phyloP scores from a whole-genome alignment of 371 early-diverging fungal species.

The Rhizopus arrhizus region DNA sequence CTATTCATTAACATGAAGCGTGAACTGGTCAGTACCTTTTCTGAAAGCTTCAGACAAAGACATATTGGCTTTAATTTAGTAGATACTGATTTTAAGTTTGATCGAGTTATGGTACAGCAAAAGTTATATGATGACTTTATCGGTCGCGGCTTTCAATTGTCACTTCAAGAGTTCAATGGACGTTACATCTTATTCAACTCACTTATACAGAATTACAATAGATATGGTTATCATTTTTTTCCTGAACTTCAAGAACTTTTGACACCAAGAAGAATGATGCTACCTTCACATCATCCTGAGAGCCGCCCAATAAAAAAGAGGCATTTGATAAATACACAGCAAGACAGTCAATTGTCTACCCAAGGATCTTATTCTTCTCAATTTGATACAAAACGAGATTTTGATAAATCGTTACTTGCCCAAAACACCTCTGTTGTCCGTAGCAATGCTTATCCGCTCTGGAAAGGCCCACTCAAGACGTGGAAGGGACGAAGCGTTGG shows the following conservation, averaged over 20 bases:
- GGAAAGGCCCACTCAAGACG: constrained; percentile 26
- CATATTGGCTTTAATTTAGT: constrained; percentile 5
- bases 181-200: not conserved
- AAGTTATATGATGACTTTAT: not conserved
- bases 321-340: too few species aligned
- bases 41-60: not conserved
- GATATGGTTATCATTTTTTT: not conserved
- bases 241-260: not conserved
- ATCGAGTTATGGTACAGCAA: not conserved
- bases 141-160: not conserved
- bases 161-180: not conserved
- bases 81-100: not conserved
- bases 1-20: not conserved
- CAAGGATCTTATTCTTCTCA: too few species aligned
- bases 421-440: not conserved
- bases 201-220: not conserved
- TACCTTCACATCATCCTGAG: too few species aligned
- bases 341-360: too few species aligned
- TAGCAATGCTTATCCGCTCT: constrained; percentile 1
- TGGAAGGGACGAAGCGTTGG: not conserved
- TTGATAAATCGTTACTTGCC: not conserved
- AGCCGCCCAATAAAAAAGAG: too few species aligned
- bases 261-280: not conserved
- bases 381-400: not conserved
- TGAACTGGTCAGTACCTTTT: not conserved